phyloP scores from a whole-genome alignment of 108 stramenopile species.

The Cyclotella kingstonii region DNA sequence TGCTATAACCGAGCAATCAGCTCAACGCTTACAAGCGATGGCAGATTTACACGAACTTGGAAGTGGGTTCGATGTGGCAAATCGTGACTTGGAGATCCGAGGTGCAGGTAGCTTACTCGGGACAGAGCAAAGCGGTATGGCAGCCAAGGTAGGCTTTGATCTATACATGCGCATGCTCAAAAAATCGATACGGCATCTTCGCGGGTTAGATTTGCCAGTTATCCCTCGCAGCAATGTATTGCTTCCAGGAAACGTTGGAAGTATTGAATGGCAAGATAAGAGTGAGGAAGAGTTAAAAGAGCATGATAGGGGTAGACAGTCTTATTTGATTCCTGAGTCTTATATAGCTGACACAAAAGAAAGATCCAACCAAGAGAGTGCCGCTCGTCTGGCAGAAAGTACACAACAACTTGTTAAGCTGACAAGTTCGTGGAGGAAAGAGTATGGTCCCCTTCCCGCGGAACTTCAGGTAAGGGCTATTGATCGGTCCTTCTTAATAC shows the following conservation, averaged over 20 bases:
- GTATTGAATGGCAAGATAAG: slow-evolving; percentile 50
- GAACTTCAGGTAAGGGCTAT: slow-evolving; percentile 31
- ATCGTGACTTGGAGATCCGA: slow-evolving; percentile 93
- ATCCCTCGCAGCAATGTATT: slow-evolving; percentile 78
- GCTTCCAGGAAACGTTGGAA: slow-evolving; percentile 64
- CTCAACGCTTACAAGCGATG: slow-evolving; percentile 82
- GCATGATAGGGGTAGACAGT: slow-evolving; percentile 18
- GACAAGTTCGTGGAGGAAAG: slow-evolving; percentile 76
- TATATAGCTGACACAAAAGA: slow-evolving; percentile 64
- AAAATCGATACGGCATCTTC: slow-evolving; percentile 80
- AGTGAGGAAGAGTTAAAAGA: slow-evolving; percentile 4
- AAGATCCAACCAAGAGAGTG: slow-evolving; percentile 54
- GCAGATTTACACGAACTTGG: slow-evolving; percentile 85
- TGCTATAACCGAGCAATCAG: slow-evolving; percentile 68
- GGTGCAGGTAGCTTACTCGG: slow-evolving; percentile 91
- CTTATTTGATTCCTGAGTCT: slow-evolving; percentile 60
- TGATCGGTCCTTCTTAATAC: neutral
- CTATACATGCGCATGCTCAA: slow-evolving; percentile 94
- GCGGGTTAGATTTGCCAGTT: slow-evolving; percentile 75
- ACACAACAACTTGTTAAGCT: slow-evolving; percentile 66
- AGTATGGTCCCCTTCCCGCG: slow-evolving; percentile 70
- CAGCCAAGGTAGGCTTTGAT: slow-evolving; percentile 92
- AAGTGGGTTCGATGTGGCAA: slow-evolving; percentile 90
- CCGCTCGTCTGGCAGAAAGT: slow-evolving; percentile 78
- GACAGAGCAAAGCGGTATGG: slow-evolving; percentile 90